Conservation (phyloP, 2,329 filamentous ascomycete species). For the Pyrenophora tritici-repentis region DNA sequence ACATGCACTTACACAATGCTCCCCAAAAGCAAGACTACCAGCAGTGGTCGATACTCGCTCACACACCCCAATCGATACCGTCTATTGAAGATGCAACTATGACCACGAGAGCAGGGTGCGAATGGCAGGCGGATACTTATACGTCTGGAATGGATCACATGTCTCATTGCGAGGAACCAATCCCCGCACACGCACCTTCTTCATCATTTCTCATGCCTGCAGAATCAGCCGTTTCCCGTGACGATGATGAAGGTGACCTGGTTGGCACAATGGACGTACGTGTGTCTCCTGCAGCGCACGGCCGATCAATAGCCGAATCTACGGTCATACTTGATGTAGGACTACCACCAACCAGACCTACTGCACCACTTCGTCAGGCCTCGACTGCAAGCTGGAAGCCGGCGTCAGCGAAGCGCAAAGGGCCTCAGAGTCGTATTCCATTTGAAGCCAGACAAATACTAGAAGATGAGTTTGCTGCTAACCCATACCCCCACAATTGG, state of each 20-base stretch:
- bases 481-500: constrained; percentile 44
- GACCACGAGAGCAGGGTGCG: neutral
- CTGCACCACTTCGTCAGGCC: constrained; percentile 16
- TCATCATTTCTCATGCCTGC: constrained; percentile 3
- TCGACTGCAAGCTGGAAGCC: constrained; percentile 31
- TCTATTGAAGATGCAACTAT: neutral
- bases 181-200: constrained; percentile 4
- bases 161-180: neutral
- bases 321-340: neutral
- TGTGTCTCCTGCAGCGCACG: neutral
- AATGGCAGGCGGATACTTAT: neutral
- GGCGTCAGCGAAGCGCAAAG: constrained; percentile 42
- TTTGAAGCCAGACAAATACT: constrained; percentile 41
- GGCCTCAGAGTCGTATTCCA: constrained; percentile 37
- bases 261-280: neutral
- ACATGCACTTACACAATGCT: constrained; percentile 7
- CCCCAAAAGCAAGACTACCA: neutral
- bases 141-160: neutral
- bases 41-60: constrained; percentile 7
- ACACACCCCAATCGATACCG: neutral
- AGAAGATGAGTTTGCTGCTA: constrained; percentile 42
- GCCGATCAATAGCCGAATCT: neutral
- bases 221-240: neutral
- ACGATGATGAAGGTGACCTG: neutral
- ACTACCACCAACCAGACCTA: neutral